Base-by-base conservation (phyloP, 129 eudicot species). In the sunflower (Helianthus annuus) region DNA sequence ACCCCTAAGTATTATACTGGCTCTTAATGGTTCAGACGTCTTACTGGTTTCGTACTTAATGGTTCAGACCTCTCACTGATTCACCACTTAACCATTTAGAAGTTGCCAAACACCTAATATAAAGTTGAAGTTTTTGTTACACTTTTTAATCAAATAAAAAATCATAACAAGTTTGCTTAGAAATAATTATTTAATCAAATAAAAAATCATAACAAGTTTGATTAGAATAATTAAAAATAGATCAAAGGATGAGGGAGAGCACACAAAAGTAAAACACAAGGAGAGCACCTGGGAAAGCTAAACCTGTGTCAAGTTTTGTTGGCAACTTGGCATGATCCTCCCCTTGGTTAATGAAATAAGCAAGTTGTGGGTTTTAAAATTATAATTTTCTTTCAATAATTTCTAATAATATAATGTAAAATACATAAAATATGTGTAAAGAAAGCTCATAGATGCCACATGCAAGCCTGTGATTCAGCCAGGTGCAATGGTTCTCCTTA, bases 401-500 rank as follows among this genome's bases (percentile, higher is more conserved):
- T 66, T 15, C n/a, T 55, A 34, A 38, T 38, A 63, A 54, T 22
- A 66, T 54, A 75, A 53, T 46, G 9, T 11, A 42, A 54, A 17
- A 57, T 11, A 40, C 69, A 32, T 73, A 62, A 49, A 73, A 48
- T 59, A 62, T 44, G 44, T 14, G 39, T 63, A 5, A 63, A 38
- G 64, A 48, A 62, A 73, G 64, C 69, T 58, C 69, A 48, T 59
- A 67, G 75, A 76, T 76, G 75, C 80, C 75, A 76, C 80, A 68
- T 59, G 80, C 80, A 68, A 68, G 75, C 70, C 69, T 68, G 69
- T 76, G 75, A 68, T 76, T 76, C 45, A 59, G 75, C 80, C 80
- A 76, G 80, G 80, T 76, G 80, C 75, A 76, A 68, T 68, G 80
- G 13, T 68, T 68, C 67, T 66, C 36, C 4, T 10, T 5, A 62